Percentiles rank a stretch among this genome's conserved stretches.
Evolutionary conservation across 768 basidiomycete genomes (phyloP).

Genomic region (Collybia nuda): DNA sequence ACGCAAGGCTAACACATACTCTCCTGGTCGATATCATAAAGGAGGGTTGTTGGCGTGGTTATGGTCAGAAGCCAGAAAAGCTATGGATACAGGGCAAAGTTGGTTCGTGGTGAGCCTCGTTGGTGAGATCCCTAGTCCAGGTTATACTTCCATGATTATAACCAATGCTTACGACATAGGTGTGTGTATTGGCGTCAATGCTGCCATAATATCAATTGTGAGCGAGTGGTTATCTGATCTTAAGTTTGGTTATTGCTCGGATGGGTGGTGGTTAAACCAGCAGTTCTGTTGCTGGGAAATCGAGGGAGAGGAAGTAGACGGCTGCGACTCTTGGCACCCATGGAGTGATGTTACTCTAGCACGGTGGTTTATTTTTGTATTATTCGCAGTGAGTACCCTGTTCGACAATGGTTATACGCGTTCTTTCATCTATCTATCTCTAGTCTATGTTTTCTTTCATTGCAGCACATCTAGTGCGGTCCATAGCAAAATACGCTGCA

Average conservation of each 20-base stretch:
- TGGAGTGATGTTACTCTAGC: constrained; percentile 78
- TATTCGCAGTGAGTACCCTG: constrained; percentile 73
- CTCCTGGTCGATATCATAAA: constrained; percentile 41
- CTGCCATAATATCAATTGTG: constrained; percentile 92
- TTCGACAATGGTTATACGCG: background rate
- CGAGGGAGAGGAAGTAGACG: constrained; percentile 73
- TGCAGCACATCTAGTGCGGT: constrained; percentile 85
- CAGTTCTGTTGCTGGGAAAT: constrained; percentile 99
- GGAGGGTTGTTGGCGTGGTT: constrained; percentile 57
- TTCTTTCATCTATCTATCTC: constrained; percentile 14
- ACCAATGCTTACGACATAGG: constrained; percentile 42
- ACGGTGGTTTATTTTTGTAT: constrained; percentile 83
- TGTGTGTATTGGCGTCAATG: constrained; percentile 87
- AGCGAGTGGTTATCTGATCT: constrained; percentile 98
- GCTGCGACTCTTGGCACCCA: constrained; percentile 88
- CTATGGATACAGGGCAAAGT: constrained; percentile 74
- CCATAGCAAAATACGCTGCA: constrained; percentile 91
- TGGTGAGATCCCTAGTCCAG: constrained; percentile 51
- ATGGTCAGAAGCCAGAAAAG: constrained; percentile 58
- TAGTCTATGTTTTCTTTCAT: constrained; percentile 83
- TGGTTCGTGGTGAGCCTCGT: constrained; percentile 93
- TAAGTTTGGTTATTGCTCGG: constrained; percentile 95
- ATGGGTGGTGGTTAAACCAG: constrained; percentile 98
- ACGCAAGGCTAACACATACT: constrained; percentile 51
- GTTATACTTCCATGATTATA: too few relatives aligned